These are phyloP conservation scores for Pulveroboletus sp. DNA, from an alignment of 768 basidiomycete species.

Conservation along the genomic window DNA sequence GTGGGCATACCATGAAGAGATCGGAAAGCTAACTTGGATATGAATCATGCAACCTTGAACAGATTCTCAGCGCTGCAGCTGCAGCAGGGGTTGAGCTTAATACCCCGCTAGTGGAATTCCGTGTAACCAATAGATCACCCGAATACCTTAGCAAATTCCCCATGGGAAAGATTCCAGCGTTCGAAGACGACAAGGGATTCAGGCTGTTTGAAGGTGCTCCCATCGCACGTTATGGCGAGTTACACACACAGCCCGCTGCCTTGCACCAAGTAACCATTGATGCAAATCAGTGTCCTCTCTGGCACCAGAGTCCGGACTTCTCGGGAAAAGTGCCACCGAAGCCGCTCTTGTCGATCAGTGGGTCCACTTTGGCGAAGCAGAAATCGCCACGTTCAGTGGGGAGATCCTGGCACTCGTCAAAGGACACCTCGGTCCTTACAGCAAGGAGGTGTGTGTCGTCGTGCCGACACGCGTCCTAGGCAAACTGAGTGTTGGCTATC, in stretches of 20 bases:
- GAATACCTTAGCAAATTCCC: conserved; percentile 30
- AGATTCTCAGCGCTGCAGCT: conserved; percentile 24
- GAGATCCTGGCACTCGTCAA: conserved; percentile 13
- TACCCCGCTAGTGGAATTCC: conserved; percentile 17
- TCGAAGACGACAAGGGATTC: conserved; percentile 22
- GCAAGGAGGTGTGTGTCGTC: conserved; percentile 14
- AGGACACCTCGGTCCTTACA: conserved; percentile 21
- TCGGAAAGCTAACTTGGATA: not conserved
- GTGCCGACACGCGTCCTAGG: not conserved
- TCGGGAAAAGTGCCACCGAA: conserved; percentile 21
- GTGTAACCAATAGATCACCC: conserved; percentile 22
- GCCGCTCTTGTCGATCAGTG: conserved; percentile 29
- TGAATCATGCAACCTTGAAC: not conserved
- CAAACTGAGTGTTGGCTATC: not conserved
- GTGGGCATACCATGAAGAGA: not conserved
- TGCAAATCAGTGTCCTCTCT: conserved; percentile 19
- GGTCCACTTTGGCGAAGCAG: conserved; percentile 28
- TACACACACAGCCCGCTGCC: not conserved
- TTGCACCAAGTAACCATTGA: not conserved
- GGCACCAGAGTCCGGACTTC: conserved; percentile 23
- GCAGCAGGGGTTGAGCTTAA: conserved; percentile 26
- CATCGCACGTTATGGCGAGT: conserved; percentile 28
- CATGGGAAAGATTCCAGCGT: conserved; percentile 25
- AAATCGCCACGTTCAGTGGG: conserved; percentile 22
- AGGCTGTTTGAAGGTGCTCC: conserved; percentile 26